phyloP scores from a whole-genome alignment of 768 basidiomycete species.

The Calocera cornea region DNA sequence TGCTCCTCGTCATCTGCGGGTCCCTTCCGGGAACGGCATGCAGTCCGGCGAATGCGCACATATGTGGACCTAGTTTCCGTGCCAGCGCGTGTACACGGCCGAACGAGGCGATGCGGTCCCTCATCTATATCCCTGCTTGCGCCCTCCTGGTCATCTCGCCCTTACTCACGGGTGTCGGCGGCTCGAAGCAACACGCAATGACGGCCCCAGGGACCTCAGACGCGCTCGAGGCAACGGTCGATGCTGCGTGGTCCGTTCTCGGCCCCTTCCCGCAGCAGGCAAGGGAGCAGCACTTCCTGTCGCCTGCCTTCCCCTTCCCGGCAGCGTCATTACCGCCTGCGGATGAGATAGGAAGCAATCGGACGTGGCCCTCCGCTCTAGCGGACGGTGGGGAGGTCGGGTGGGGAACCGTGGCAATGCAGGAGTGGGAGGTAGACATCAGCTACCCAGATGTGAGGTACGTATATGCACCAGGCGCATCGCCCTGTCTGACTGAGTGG shows the following conservation, averaged over 20 bases:
- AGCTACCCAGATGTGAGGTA: conserved; percentile 52
- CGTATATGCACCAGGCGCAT: conserved; percentile 6
- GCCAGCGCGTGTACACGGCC: neutral
- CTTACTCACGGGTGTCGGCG: neutral
- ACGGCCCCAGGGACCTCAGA: neutral
- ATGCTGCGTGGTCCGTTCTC: conserved; percentile 30
- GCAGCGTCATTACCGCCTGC: neutral
- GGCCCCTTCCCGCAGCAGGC: conserved; percentile 78
- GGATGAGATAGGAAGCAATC: conserved; percentile 16
- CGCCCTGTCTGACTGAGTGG: too few species aligned
- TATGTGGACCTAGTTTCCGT: neutral
- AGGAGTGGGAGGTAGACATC: conserved; percentile 40
- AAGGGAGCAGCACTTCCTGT: conserved; percentile 69
- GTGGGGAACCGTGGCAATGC: conserved; percentile 1
- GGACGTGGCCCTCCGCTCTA: conserved; percentile 51
- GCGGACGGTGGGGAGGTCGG: conserved; percentile 39
- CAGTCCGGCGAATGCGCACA: neutral
- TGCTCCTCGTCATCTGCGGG: neutral
- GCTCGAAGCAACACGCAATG: neutral
- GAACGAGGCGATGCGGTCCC: neutral
- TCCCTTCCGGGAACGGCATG: neutral
- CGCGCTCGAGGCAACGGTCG: neutral
- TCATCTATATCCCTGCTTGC: neutral
- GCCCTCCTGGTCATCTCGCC: neutral
- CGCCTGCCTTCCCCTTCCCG: conserved; percentile 58